Conservation (phyloP, 2,329 filamentous ascomycete genomes). For the Colletotrichum melonis region DNA sequence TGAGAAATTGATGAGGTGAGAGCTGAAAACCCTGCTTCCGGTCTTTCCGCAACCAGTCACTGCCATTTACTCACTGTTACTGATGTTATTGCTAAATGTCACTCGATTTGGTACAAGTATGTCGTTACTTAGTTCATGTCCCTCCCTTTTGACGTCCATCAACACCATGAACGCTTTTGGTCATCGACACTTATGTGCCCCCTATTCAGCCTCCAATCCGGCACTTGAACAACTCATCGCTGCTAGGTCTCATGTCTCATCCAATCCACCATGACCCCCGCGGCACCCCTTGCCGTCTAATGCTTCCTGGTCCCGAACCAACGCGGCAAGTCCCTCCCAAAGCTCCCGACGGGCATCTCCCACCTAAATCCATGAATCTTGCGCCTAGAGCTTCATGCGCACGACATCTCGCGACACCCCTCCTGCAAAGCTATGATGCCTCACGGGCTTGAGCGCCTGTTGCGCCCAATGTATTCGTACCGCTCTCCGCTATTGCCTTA, state of each 20-base stretch:
- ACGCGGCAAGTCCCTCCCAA: background rate
- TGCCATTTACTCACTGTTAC: too few relatives aligned
- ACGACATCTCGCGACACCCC: background rate
- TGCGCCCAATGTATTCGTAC: constrained; percentile 10
- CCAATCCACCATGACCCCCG: constrained; percentile 10
- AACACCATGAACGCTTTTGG: background rate
- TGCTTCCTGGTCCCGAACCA: constrained; percentile 1
- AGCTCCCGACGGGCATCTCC: background rate
- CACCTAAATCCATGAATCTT: constrained; percentile 18
- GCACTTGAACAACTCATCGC: background rate
- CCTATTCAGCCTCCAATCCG: background rate
- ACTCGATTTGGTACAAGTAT: background rate
- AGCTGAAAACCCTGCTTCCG: constrained; percentile 16
- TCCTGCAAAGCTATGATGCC: constrained; percentile 23
- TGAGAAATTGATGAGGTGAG: background rate
- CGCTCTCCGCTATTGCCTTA: too few relatives aligned
- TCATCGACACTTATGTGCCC: background rate
- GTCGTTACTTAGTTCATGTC: background rate
- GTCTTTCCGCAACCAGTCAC: constrained; percentile 12
- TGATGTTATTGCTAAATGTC: too few relatives aligned
- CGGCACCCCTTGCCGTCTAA: constrained; percentile 1
- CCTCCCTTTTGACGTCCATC: background rate
- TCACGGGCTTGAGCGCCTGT: constrained; percentile 15
- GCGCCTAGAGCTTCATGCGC: constrained; percentile 21
- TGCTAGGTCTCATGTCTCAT: constrained; percentile 7